Evolutionary conservation across 441 rosid genomes (phyloP), one percentile per base, ranked within the genome.

Genomic region (Croton setiger): DNA sequence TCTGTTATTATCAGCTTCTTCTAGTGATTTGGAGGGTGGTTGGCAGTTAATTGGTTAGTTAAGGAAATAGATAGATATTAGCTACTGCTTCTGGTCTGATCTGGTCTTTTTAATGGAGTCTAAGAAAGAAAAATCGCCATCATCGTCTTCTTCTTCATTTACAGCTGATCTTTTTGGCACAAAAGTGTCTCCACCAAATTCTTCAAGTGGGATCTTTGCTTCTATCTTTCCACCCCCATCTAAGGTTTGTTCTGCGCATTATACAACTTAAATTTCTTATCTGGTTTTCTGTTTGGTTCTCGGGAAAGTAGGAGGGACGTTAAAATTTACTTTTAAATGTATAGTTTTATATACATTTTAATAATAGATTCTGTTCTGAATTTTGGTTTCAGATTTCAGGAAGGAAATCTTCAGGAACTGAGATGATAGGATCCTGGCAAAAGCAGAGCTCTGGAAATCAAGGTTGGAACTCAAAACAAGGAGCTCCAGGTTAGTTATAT

Each of bases 201-300:
- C 89, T 12, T 82, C 92, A 7, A 59, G 86, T n/a, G 81, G 88
- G 66, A 80, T 70, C 56, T 85, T 90, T 60, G 82, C 86, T 48
- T 86, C 97, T 45, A 86, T 93, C 69, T 87, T 90, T 57, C 78
- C 89, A 64, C 84, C 81, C 61, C 87, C 89, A 36, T 75, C 86
- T 8, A 70, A 74, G 83, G 97, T 88, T 81, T 70, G 36, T 1
- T n/a, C 3, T n/a, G 17, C 14, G 13, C 20, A 43, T 31, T 31
- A 21, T 57, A 49, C 13, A 6, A 33, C 43, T 18, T 48, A 63
- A 31, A 45, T 44, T 61, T 71, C n/a, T 12, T 48, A 9, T 17
- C 20, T 51, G 33, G 15, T 10, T 52, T 37, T 20, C 5, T 13
- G 37, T 18, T 1, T 37, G 43, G 13, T 45, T 3, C 51, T 20